Evolutionary conservation across 305 asterid genomes (phyloP).

Genomic region (Andrographis paniculata): DNA sequence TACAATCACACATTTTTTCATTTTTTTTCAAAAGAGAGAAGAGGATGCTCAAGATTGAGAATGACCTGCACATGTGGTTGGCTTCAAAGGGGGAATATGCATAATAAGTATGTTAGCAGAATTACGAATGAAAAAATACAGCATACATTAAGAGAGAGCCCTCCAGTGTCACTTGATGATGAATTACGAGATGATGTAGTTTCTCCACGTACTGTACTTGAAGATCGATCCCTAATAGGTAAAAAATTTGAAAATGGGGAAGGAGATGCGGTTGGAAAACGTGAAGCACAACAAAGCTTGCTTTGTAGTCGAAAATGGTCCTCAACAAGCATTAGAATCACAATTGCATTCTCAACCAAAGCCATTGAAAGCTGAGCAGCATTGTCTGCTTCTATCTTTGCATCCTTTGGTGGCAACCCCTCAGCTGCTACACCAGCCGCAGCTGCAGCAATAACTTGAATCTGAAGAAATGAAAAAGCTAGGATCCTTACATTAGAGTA

Average conservation of each 20-base stretch:
- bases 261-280: slow-evolving; percentile 47
- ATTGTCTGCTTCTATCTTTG: slow-evolving; percentile 92
- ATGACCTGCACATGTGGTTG: no score
- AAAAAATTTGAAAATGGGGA: slow-evolving; percentile 61
- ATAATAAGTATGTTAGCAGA: slow-evolving; percentile 4
- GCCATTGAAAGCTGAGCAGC: slow-evolving; percentile 98
- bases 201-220: slow-evolving; percentile 44
- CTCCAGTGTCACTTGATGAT: slow-evolving; percentile 56
- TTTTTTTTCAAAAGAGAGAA: no score
- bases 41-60: no score
- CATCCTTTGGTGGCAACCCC: slow-evolving; percentile 82
- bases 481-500: slow-evolving; percentile 31
- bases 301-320: slow-evolving; percentile 96
- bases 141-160: slow-evolving; percentile 76
- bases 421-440: slow-evolving; percentile 99
- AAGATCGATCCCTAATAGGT: slow-evolving; percentile 44
- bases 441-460: slow-evolving; percentile 98
- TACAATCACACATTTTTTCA: no score
- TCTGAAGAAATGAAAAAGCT: slow-evolving; percentile 55
- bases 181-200: slow-evolving; percentile 49
- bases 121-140: slow-evolving; percentile 12
- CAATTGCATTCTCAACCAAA: slow-evolving; percentile 98
- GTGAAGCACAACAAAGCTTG: slow-evolving; percentile 68
- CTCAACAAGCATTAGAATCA: slow-evolving; percentile 97
- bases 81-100: slow-evolving; percentile 4